These are phyloP conservation scores for Pseudofabraea citricarpa DNA, from an alignment of 2,329 filamentous ascomycete species.

Conservation along the genomic window DNA sequence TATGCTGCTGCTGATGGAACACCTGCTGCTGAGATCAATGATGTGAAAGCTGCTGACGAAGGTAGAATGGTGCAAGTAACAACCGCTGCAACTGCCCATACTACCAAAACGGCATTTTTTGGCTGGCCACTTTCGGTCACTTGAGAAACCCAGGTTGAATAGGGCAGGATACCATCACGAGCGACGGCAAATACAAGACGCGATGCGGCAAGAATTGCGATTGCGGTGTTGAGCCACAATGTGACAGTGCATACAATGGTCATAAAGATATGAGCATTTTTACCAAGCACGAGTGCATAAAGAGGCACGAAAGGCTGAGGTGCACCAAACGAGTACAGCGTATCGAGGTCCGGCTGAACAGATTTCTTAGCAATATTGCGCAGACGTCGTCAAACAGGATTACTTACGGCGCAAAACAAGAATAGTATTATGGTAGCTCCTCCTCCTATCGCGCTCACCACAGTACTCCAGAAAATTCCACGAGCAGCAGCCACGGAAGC, in stretches of 20 bases:
- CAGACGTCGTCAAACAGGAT: not conserved
- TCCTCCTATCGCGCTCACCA: slow-evolving; percentile 50
- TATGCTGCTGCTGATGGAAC: slow-evolving; percentile 48
- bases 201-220: slow-evolving; percentile 53
- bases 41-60: slow-evolving; percentile 48
- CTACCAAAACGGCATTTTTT: slow-evolving; percentile 53
- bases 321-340: slow-evolving; percentile 46
- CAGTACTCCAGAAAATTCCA: slow-evolving; percentile 57
- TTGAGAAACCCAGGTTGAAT: slow-evolving; percentile 50
- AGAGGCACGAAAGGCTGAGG: slow-evolving; percentile 55
- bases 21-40: slow-evolving; percentile 46
- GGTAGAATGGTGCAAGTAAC: slow-evolving; percentile 56
- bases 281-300: slow-evolving; percentile 50
- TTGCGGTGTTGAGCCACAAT: slow-evolving; percentile 53
- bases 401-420: slow-evolving; percentile 48
- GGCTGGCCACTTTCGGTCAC: slow-evolving; percentile 51
- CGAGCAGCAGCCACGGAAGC: slow-evolving; percentile 49
- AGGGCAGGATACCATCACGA: slow-evolving; percentile 55
- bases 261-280: slow-evolving; percentile 56
- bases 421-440: slow-evolving; percentile 53
- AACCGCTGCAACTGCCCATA: slow-evolving; percentile 48
- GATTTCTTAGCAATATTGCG: slow-evolving; percentile 4
- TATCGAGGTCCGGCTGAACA: slow-evolving; percentile 44
- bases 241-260: slow-evolving; percentile 49
- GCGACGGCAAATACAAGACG: slow-evolving; percentile 60